A percentile compares a stretch with the other conserved stretches of the same genome.
Evolutionary conservation across 2,329 filamentous ascomycete genomes (phyloP).

Genomic region (Colletotrichum abscissum): DNA sequence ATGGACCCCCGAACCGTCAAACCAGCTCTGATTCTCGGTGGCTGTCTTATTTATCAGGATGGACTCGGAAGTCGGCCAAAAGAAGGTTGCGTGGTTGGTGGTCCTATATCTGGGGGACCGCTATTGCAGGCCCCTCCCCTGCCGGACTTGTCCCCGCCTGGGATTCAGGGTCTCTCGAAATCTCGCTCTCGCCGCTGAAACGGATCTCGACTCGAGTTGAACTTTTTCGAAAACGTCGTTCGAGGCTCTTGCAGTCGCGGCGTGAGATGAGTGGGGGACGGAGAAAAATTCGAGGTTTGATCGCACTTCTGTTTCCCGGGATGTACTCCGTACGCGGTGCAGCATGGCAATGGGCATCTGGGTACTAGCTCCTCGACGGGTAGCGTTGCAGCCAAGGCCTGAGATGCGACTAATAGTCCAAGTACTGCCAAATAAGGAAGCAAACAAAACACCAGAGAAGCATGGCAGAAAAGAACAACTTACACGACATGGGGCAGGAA

Average conservation of each 20-base stretch:
- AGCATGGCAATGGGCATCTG: not conserved
- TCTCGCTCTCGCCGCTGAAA: constrained; percentile 24
- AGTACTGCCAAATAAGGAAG: not conserved
- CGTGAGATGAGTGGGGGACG: constrained; percentile 24
- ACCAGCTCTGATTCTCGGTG: not conserved
- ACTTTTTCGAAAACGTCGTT: constrained; percentile 6
- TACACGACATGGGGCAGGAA: not conserved
- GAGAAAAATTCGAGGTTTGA: not conserved
- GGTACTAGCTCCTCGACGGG: not conserved
- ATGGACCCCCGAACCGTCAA: not conserved
- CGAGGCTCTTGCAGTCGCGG: constrained; percentile 25
- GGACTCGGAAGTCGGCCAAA: not conserved
- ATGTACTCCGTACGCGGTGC: not conserved
- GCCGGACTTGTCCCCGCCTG: not conserved
- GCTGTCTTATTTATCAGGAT: not conserved
- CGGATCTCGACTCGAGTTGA: constrained; percentile 21
- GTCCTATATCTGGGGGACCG: not conserved
- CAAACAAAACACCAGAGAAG: constrained; percentile 9
- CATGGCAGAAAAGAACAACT: not conserved
- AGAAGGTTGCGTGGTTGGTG: not conserved
- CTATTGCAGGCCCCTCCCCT: constrained; percentile 25
- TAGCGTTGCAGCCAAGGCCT: constrained; percentile 22
- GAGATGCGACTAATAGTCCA: not conserved
- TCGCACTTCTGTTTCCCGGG: not conserved
- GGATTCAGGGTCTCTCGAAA: not conserved